A percentile compares a stretch with the other conserved stretches of the same genome.
Evolutionary conservation across 306 rosid species (phyloP).

Genomic region (Vigna reflexopilosa): DNA sequence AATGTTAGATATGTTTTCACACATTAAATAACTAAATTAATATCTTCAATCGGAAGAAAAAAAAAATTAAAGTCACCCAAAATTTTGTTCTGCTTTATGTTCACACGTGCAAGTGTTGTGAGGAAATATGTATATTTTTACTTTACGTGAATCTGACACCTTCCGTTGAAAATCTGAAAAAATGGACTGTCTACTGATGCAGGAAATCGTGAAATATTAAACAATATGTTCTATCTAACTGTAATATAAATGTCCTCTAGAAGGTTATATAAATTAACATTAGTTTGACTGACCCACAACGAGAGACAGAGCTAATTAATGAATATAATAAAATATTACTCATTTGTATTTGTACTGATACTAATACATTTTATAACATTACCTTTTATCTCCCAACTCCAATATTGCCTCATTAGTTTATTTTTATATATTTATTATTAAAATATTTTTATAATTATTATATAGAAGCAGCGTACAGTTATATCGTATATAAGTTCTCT

Average conservation of each 20-base stretch:
- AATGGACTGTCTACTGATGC: neutral
- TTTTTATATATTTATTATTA: neutral
- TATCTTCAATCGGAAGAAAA: too few species aligned
- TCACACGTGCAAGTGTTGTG: neutral
- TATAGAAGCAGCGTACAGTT: neutral
- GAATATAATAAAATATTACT: neutral
- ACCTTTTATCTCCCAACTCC: neutral
- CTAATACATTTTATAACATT: neutral
- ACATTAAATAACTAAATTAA: too few species aligned
- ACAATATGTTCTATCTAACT: neutral
- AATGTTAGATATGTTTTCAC: too few species aligned
- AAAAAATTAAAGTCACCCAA: neutral
- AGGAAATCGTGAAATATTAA: conserved; percentile 22
- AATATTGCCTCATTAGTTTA: too few species aligned
- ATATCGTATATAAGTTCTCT: neutral
- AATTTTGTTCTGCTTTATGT: neutral
- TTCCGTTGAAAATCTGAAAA: neutral
- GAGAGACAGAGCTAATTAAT: neutral
- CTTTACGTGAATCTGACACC: neutral
- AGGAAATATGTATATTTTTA: neutral
- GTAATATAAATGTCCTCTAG: conserved; percentile 12
- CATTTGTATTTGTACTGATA: neutral
- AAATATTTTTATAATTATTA: neutral
- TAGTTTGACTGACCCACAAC: conserved; percentile 16
- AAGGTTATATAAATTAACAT: conserved; percentile 29